These are phyloP conservation scores for Globisporangium orthogonon DNA, from an alignment of 352 stramenopile genomes.

Conservation along the genomic window DNA sequence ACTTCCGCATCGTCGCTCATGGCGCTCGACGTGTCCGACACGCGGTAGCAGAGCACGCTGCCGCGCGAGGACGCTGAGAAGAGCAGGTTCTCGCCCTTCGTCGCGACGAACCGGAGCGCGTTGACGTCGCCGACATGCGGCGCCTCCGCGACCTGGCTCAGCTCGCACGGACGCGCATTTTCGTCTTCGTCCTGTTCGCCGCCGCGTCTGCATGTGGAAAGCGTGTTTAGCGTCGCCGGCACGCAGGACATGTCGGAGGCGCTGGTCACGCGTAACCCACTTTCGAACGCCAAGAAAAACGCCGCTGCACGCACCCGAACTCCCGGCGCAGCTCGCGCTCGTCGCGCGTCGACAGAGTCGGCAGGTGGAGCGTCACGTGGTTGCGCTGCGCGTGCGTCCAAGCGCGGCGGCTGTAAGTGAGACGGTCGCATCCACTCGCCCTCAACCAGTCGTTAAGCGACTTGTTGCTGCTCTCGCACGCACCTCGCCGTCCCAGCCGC, in stretches of 20 bases:
- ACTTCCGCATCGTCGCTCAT: constrained; percentile 16
- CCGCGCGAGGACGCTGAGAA: constrained; percentile 54
- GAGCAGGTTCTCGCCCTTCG: constrained; percentile 40
- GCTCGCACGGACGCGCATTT: constrained; percentile 23
- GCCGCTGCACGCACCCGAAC: constrained; percentile 21
- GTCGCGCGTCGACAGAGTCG: constrained; percentile 33
- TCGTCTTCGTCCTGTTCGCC: constrained; percentile 2
- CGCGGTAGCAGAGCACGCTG: constrained; percentile 36
- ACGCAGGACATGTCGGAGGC: neutral
- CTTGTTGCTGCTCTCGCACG: neutral
- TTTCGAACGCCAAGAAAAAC: neutral
- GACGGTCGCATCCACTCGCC: neutral
- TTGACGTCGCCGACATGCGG: constrained; percentile 58
- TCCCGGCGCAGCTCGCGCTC: constrained; percentile 40
- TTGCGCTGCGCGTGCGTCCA: constrained; percentile 23
- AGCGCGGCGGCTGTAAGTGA: neutral
- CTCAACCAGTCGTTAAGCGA: neutral
- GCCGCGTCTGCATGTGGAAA: neutral
- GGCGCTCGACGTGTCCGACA: constrained; percentile 19
- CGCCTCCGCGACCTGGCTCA: constrained; percentile 35
- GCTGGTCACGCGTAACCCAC: neutral
- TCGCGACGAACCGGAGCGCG: constrained; percentile 44
- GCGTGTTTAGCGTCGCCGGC: neutral
- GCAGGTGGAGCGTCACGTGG: constrained; percentile 45
- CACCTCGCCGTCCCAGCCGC: constrained; percentile 55